These are phyloP conservation scores for Sarcodon sp. DNA, from an alignment of 768 basidiomycete species.

Conservation along the genomic window DNA sequence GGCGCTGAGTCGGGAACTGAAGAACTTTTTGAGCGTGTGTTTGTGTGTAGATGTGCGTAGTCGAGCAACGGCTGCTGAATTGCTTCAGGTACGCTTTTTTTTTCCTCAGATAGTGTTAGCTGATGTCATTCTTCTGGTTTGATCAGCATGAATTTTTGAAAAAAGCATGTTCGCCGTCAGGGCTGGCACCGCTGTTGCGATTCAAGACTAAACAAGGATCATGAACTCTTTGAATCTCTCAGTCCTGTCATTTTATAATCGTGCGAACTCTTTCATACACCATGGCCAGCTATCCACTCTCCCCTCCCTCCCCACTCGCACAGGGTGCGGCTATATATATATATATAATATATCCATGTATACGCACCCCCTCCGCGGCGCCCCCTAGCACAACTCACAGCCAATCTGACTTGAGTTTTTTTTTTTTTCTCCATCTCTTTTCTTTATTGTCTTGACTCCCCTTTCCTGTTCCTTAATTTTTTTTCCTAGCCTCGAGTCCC, in stretches of 20 bases:
- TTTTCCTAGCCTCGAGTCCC: constrained; percentile 2
- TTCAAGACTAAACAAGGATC: constrained; percentile 57
- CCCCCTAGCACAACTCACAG: no score
- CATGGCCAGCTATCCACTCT: no score
- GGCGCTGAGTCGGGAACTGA: constrained; percentile 80
- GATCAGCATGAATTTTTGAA: constrained; percentile 85
- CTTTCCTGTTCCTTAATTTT: constrained; percentile 5
- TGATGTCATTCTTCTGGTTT: constrained; percentile 3
- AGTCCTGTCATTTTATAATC: background rate
- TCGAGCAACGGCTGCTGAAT: constrained; percentile 79
- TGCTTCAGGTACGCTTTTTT: constrained; percentile 53
- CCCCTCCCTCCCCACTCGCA: constrained; percentile 10
- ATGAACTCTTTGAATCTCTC: background rate
- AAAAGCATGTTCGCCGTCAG: constrained; percentile 73
- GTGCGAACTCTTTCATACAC: background rate
- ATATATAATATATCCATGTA: background rate
- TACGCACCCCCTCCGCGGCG: background rate
- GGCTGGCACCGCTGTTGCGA: constrained; percentile 76
- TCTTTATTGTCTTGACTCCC: constrained; percentile 1
- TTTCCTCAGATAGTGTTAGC: constrained; percentile 5
- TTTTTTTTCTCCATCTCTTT: constrained; percentile 3
- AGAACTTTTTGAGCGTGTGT: constrained; percentile 96
- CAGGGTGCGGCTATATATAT: constrained; percentile 1
- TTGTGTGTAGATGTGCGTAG: constrained; percentile 93
- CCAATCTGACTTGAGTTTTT: background rate